Evolutionary conservation across 2,329 filamentous ascomycete genomes (phyloP), one percentile per base, ranked within the genome.

Genomic region (Neopestalotiopsis clavispora): DNA sequence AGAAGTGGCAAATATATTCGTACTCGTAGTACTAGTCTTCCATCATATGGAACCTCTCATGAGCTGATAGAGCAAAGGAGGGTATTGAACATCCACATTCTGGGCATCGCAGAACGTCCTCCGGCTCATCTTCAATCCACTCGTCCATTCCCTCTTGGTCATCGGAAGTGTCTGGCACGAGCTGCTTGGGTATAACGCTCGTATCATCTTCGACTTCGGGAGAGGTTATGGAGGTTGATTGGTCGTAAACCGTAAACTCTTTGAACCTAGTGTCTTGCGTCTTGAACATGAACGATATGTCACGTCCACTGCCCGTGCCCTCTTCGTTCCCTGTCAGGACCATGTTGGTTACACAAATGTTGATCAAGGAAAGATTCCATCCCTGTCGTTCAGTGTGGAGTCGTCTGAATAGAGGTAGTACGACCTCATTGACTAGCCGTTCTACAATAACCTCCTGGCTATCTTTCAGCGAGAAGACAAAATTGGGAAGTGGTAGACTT

Each of bases 281-380:
- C 75, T 84, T 89, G 78, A 98, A 97, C 94, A 98, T 97, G 75
- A 84, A 87, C 1, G 87, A 87, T 72, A 98, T 97, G 75, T 97
- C 91, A 71, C 92, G 86, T 1, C 93, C 93, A n/a, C 82, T 84
- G 83, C 38, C 81, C 72, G 38, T 74, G 28, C 73, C 81, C 52
- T 80, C 78, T 49, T 86, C 84, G 14, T 82, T 83, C 4, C 87
- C 89, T 17, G 83, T 84, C 56, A 86, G 83, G 1, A 86, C 86
- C 91, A 98, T 95, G 77, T 97, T 97, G 14, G 93, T 92, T 7
- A 93, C 94, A 60, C 94, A 95, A 28, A 98, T 83, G 72, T 98
- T 98, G 69, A 98, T 84, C 65, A 98, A 82, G 72, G 92, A 93
- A 20, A 98, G 80, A 72, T 95, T 93, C 92, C 93, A 97, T 1